A percentile compares a stretch with the other conserved stretches of the same genome.
Evolutionary conservation across 2,329 filamentous ascomycete genomes (phyloP).

Genomic region (Myriosclerotinia duriaeana): DNA sequence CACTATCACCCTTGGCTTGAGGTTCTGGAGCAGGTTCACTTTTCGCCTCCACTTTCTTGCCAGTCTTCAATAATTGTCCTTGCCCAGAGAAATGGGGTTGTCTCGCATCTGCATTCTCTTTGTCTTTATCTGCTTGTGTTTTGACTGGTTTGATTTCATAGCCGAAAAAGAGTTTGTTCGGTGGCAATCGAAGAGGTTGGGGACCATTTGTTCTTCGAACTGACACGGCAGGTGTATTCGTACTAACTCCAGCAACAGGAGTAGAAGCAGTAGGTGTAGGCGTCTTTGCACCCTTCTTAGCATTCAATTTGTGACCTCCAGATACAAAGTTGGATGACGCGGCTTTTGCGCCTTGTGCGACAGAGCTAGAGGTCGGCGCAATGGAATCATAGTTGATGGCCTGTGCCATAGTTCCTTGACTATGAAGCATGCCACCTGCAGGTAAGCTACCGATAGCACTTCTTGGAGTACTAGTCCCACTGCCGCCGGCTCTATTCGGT

Average conservation of each 20-base stretch:
- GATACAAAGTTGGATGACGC: conserved; percentile 75
- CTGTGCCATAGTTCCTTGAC: conserved; percentile 91
- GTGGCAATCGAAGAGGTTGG: conserved; percentile 77
- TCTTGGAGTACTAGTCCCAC: conserved; percentile 83
- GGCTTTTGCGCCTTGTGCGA: conserved; percentile 60
- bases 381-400: conserved; percentile 96
- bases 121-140: conserved; percentile 69
- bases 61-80: conserved; percentile 74
- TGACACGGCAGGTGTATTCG: conserved; percentile 37
- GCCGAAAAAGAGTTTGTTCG: conserved; percentile 94
- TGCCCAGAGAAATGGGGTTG: conserved; percentile 79
- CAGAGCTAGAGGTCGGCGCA: conserved; percentile 70
- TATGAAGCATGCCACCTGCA: conserved; percentile 72
- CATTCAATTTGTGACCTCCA: conserved; percentile 76
- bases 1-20: conserved; percentile 16
- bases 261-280: conserved; percentile 71
- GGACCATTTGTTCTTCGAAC: conserved; percentile 68
- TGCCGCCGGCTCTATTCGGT: conserved; percentile 48
- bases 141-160: conserved; percentile 90
- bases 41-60: conserved; percentile 56
- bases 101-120: conserved; percentile 62
- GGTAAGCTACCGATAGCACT: conserved; percentile 65
- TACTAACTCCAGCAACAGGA: conserved; percentile 61
- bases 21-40: conserved; percentile 31
- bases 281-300: conserved; percentile 78